Base-by-base conservation (phyloP, 352 stramenopile genomes). In the Globisporangium cystogenes region DNA sequence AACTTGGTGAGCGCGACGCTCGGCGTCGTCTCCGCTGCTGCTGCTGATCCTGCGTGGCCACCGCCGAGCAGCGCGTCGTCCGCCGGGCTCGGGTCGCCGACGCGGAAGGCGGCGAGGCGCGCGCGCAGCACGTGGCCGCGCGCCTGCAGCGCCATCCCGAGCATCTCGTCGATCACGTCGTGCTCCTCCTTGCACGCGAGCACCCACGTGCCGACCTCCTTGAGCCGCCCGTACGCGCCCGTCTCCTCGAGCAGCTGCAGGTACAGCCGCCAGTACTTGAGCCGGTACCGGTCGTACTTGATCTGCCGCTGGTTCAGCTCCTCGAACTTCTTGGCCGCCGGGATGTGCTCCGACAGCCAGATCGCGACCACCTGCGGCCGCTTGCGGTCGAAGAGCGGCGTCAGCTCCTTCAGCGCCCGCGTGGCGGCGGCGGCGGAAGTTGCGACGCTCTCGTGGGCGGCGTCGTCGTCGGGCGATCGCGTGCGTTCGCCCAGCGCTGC, bases 191-290 rank as follows among this genome's bases (percentile, higher is more conserved):
- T 90, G 63, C 82, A 91, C 3, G 76, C 72, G 5, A 86, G 42
- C 7, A 91, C 75, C 82, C 82, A 93, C 0, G 68, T 67, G 11
- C 62, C 72, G 15, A 90, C 67, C 40, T 93, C 82, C 43, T 87
- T 91, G 16, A 93, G 59, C 16, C 68, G 62, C 16, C 55, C 71
- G 41, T 90, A 87, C 18, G 68, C 74, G 4, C 67, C 57, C 23
- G 64, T 79, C 39, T 87, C 72, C 45, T 72, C 49, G 4, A 93
- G 58, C 12, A 90, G 18, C 1, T 56, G 52, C 5, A 89, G 60
- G 53, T 87, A 87, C 48, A 86, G 88, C 5, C 62, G 48, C 64
- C 76, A 85, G 50, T 93, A 93, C 51, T 91, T 91, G n/a, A 93
- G 64, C 0, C 82, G 75, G 24, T 72, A 83, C n/a, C 59, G 49